Evolutionary conservation across 345 rosid genomes (phyloP).

Genomic region (Salix suchowensis): DNA sequence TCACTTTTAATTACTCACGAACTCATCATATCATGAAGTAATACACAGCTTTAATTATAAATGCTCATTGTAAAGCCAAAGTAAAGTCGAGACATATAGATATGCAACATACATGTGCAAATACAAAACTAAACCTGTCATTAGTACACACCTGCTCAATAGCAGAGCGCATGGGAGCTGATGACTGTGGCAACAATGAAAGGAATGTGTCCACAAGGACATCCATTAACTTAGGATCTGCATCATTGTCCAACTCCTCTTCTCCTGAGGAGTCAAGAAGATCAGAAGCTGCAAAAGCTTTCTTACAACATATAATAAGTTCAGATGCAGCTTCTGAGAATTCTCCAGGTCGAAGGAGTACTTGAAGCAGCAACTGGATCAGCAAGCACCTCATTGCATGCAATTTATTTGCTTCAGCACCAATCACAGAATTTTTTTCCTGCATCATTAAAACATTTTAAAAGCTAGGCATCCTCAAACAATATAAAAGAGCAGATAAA

Average conservation of each 20-base stretch:
- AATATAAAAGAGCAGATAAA: neutral
- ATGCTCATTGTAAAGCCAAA: neutral
- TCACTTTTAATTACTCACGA: neutral
- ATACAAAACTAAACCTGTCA: neutral
- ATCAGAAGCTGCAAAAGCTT: conserved; percentile 58
- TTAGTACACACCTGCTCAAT: conserved; percentile 67
- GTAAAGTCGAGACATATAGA: neutral
- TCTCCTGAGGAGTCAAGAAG: conserved; percentile 52
- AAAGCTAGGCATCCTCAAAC: neutral
- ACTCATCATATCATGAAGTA: neutral
- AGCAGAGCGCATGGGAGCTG: conserved; percentile 82
- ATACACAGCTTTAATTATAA: neutral
- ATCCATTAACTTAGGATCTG: conserved; percentile 69
- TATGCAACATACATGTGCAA: neutral
- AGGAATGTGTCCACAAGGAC: conserved; percentile 85
- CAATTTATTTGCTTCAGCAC: conserved; percentile 42
- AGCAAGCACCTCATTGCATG: conserved; percentile 73
- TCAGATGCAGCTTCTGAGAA: conserved; percentile 71
- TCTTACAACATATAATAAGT: conserved; percentile 79
- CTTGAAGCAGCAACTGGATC: conserved; percentile 80
- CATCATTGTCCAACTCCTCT: conserved; percentile 56
- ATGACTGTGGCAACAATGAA: conserved; percentile 81
- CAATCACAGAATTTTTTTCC: conserved; percentile 60
- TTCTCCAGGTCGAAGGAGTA: conserved; percentile 83
- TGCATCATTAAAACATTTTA: conserved; percentile 29